Evolutionary conservation across 306 rosid genomes (phyloP), one percentile per base, ranked within the genome.

Genomic region (Ochetophila trinervis): DNA sequence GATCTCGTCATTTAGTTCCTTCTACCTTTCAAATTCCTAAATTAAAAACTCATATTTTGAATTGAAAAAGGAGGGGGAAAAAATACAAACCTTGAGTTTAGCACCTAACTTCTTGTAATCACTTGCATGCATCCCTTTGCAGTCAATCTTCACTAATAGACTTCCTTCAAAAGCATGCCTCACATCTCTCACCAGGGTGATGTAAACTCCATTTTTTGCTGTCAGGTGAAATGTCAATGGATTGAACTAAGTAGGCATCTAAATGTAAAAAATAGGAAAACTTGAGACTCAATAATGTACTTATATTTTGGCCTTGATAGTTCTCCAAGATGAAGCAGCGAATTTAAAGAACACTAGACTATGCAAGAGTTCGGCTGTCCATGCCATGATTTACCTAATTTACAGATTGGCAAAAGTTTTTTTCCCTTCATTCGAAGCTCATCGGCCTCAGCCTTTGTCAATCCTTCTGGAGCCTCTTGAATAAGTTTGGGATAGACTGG

Each of bases 61-160:
- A 21, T 19, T 12, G 11, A 20, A 50, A 16, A 42, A 21, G 15
- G 18, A 27, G 49, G 70, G 47, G 67, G 51, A 40, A 30, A 48
- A 59, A 60, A 44, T 45, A 69, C 77, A 20, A 53, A 88, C 98
- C 97, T 87, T 87, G 61, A 93, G 96, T 77, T 93, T 93, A 76
- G 90, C 97, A 45, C 97, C 97, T 75, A 90, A 40, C 85, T 86
- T 93, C 86, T 87, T 93, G 86, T 93, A 93, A 81, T 93, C 99
- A 67, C 94, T 90, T 34, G 96, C 83, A 54, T 89, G 91, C 94
- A 93, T 81, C 59, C 94, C 96, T 61, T 37, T 81, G 79, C 99
- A 93, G 76, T 90, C 91, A 71, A 93, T 62, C 75, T 86, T 93
- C 83, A 77, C 97, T 68, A 93, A 69, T 48, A 80, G 82, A 69